Evolutionary conservation across 176 grass and related monocot species (phyloP), one percentile per base, ranked within the genome.

Genomic region (Carex pumila): DNA sequence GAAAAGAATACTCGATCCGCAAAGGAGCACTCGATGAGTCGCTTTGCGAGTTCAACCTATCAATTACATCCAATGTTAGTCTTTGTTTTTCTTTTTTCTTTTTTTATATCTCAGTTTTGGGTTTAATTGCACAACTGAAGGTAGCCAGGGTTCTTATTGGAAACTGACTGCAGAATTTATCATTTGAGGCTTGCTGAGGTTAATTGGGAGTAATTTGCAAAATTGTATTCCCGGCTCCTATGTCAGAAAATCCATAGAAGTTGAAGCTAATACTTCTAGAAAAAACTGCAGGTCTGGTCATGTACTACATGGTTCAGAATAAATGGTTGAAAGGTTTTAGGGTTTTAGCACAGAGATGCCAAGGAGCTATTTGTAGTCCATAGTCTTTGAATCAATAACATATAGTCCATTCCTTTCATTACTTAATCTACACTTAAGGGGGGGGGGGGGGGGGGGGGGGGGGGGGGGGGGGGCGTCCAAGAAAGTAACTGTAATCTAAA

Each of bases 1-100:
- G 89, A 64, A 39, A 95, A 93, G 88, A 98, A 98, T 15, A 79
- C 89, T 7, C 87, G 89, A 88, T 98, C 95, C 1, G 95, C 95
- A 80, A 98, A 98, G 39, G 92, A 93, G 9, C 81, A 85, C 66
- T 92, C 86, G 36, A 98, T 90, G 21, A 95, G 91, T 55, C 89
- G 80, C 58, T 95, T 91, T 57, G 85, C 96, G 29, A 95, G 96
- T 32, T 74, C 75, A 22, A 95, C 89, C 96, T 98, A 84, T 17
- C 34, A 21, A 3, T 13, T 11, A 65, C 11, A 45, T 47, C 1
- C 17, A 81, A 34, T 62, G 34, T 81, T 7, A 64, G 19, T 64
- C 32, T 13, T 19, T 64, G 34, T 81, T 14, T 50, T 17, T 58
- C 9, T 56, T 79, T 79, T 79, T 12, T 5, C 3, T 34, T 34